Conservation (phyloP, 2,329 filamentous ascomycete genomes). For the Calycina marina region DNA sequence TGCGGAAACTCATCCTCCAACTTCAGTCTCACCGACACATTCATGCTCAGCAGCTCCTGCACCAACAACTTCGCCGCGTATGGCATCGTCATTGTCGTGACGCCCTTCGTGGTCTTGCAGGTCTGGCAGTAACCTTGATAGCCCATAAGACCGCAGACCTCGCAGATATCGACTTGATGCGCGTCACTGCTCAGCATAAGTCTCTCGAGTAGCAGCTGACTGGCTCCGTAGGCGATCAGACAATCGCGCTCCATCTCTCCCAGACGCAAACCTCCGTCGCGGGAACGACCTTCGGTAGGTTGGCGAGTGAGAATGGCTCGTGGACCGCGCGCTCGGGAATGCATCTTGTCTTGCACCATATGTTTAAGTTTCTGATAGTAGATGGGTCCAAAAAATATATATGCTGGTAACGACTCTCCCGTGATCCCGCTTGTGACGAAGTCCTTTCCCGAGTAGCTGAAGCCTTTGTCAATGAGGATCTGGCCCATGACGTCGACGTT, state of each 20-base stretch:
- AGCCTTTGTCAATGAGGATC: slow-evolving; percentile 74
- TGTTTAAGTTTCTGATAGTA: slow-evolving; percentile 99
- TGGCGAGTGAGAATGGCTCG: slow-evolving; percentile 86
- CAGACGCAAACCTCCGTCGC: slow-evolving; percentile 80
- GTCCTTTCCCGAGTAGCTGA: slow-evolving; percentile 94
- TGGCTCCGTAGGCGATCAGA: slow-evolving; percentile 90
- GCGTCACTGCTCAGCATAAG: slow-evolving; percentile 91
- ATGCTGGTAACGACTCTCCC: slow-evolving; percentile 82
- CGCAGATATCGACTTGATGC: slow-evolving; percentile 84
- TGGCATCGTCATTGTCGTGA: slow-evolving; percentile 89
- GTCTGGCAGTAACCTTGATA: slow-evolving; percentile 92
- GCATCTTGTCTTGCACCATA: slow-evolving; percentile 99
- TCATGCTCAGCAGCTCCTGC: slow-evolving; percentile 96
- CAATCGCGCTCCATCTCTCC: slow-evolving; percentile 99
- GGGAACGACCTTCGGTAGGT: slow-evolving; percentile 86
- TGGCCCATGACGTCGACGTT: slow-evolving; percentile 81
- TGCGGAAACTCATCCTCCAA: slow-evolving; percentile 83
- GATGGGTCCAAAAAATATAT: slow-evolving; percentile 97
- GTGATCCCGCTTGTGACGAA: slow-evolving; percentile 93
- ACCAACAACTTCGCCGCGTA: slow-evolving; percentile 94
- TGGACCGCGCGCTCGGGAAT: slow-evolving; percentile 81
- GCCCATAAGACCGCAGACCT: slow-evolving; percentile 86
- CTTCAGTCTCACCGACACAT: slow-evolving; percentile 84
- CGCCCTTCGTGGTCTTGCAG: slow-evolving; percentile 70
- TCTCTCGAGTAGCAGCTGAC: slow-evolving; percentile 79